Conservation (phyloP, 345 rosid species). For the Microthlaspi erraticum region DNA sequence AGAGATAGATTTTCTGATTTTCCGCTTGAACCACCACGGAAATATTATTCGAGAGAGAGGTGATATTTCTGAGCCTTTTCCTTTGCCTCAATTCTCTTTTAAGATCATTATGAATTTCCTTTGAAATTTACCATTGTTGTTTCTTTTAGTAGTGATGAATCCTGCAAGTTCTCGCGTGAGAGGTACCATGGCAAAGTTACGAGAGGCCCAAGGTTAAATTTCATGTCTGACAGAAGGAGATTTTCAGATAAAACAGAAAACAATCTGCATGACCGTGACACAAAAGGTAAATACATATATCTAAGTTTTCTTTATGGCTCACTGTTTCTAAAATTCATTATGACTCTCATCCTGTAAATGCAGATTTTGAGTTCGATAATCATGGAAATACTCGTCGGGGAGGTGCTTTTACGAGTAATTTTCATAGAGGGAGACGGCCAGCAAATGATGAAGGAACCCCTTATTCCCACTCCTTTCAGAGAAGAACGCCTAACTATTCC, state of each 20-base stretch:
- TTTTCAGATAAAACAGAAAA: slow-evolving; percentile 54
- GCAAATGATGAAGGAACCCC: slow-evolving; percentile 49
- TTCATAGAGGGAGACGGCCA: slow-evolving; percentile 66
- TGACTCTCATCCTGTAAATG: slow-evolving; percentile 46
- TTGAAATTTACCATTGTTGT: slow-evolving; percentile 25
- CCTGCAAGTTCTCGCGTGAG: slow-evolving; percentile 55
- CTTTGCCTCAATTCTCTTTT: slow-evolving; percentile 11
- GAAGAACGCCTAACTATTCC: slow-evolving; percentile 60
- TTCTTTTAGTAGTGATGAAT: slow-evolving; percentile 54
- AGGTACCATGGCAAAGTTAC: slow-evolving; percentile 57
- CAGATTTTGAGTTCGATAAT: slow-evolving; percentile 55
- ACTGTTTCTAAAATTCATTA: slow-evolving; percentile 50
- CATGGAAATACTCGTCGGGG: slow-evolving; percentile 54
- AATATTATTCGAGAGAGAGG: slow-evolving; percentile 69
- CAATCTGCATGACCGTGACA: slow-evolving; percentile 51
- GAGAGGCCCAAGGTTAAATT: slow-evolving; percentile 62
- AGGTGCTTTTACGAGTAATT: slow-evolving; percentile 55
- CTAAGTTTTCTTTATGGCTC: slow-evolving; percentile 48
- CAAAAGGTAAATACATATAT: slow-evolving; percentile 54
- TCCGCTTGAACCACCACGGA: slow-evolving; percentile 56
- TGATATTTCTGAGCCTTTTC: slow-evolving; percentile 51
- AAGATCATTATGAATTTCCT: slow-evolving; percentile 13
- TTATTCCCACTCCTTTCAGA: slow-evolving; percentile 50
- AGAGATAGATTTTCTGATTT: slow-evolving; percentile 68
- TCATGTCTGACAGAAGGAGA: slow-evolving; percentile 68